Evolutionary conservation across 2,329 filamentous ascomycete genomes (phyloP).

Genomic region (Magnaporthiopsis rhizophila): DNA sequence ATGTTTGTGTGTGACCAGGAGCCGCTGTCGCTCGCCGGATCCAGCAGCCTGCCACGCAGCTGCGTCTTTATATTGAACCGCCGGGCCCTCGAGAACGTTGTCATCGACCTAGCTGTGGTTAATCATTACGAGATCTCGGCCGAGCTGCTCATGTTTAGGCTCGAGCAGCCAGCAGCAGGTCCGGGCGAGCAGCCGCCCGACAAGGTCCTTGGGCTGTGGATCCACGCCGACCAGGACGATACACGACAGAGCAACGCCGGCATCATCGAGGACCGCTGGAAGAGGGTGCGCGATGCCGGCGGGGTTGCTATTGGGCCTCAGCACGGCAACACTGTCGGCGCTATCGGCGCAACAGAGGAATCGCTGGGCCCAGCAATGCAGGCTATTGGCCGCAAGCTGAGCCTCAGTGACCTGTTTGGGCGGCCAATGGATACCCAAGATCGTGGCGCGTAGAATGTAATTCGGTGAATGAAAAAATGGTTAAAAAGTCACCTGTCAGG

Average conservation of each 20-base stretch:
- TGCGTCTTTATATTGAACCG: constrained; percentile 69
- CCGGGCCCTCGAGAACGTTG: constrained; percentile 61
- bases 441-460: background rate
- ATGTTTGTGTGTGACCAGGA: constrained; percentile 74
- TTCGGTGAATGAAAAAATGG: background rate
- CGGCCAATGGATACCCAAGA: constrained; percentile 7
- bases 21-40: constrained; percentile 25
- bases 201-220: constrained; percentile 44
- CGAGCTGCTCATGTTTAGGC: constrained; percentile 44
- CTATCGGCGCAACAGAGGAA: constrained; percentile 8
- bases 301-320: constrained; percentile 6
- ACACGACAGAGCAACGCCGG: constrained; percentile 16
- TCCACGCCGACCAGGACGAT: constrained; percentile 29
- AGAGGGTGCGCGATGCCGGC: constrained; percentile 16
- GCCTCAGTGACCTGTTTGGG: constrained; percentile 37
- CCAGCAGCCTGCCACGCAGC: constrained; percentile 29
- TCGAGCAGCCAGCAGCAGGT: constrained; percentile 20
- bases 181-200: constrained; percentile 23
- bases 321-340: background rate
- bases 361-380: constrained; percentile 32
- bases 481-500: background rate
- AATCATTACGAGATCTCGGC: constrained; percentile 55
- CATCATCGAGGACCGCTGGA: constrained; percentile 34
- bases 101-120: constrained; percentile 54
- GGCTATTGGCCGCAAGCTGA: constrained; percentile 34